Conservation (phyloP, 768 basidiomycete species). For the Russula sp. region DNA sequence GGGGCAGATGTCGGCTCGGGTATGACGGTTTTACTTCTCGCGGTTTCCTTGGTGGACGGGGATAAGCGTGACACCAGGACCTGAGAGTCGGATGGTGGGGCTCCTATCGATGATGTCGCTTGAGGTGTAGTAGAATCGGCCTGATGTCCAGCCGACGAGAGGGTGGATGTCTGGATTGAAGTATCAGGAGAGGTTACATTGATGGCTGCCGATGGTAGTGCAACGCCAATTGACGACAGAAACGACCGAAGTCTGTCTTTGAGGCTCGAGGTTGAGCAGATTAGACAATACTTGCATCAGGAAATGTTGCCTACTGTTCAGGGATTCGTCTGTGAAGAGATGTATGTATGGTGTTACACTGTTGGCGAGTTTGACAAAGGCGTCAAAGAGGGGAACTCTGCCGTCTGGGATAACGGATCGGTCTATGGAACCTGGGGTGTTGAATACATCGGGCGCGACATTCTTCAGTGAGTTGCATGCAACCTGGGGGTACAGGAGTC, state of each 20-base stretch:
- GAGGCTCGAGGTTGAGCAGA: background rate
- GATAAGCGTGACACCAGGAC: background rate
- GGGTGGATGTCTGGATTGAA: background rate
- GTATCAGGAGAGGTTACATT: background rate
- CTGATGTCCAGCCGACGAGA: background rate
- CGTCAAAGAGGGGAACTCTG: slow-evolving; percentile 11
- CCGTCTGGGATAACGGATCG: slow-evolving; percentile 1
- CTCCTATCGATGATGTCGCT: background rate
- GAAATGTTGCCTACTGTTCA: slow-evolving; percentile 9
- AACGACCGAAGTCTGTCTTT: slow-evolving; percentile 13
- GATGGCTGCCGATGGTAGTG: background rate
- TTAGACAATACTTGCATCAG: background rate
- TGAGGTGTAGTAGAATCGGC: background rate
- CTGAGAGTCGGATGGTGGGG: background rate
- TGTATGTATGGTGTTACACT: slow-evolving; percentile 1
- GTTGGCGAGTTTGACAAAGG: slow-evolving; percentile 9
- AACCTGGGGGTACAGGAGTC: background rate
- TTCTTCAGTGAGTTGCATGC: slow-evolving; percentile 9
- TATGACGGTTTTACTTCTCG: background rate
- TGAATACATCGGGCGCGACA: slow-evolving; percentile 11
- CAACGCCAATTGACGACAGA: slow-evolving; percentile 8
- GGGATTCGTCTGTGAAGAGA: background rate
- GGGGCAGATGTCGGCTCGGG: background rate
- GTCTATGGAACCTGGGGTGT: slow-evolving; percentile 1
- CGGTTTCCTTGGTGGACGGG: background rate